Base-by-base conservation (phyloP, 352 stramenopile species). In the Blastocystis sp. region DNA sequence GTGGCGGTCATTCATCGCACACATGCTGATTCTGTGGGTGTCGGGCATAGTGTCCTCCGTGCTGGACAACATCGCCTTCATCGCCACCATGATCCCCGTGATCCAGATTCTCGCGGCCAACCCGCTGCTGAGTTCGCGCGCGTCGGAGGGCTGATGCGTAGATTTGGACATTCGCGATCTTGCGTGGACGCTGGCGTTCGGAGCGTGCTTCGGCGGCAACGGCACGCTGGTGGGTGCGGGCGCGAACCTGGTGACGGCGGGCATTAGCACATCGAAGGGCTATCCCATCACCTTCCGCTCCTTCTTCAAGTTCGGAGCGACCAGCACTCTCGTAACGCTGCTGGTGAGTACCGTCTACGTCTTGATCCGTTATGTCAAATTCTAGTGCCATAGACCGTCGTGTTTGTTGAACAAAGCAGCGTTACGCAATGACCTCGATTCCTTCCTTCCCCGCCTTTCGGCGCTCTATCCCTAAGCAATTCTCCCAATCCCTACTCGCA, bases 71-170 rank as follows among this genome's bases (percentile, higher is more conserved):
- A 90, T 91, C 38, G 81, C 90, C 14, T 92, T 92, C 89, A 92
- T 90, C 52, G 90, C 91, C 7, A 92, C 91, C 0, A 92, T 92
- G 91, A 92, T 92, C 62, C 91, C 91, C 24, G 88, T 92, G 4
- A 76, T 92, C 11, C 66, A 80, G 43, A 91, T 92, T 87, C 60
- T 92, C 1, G 69, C 89, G 0, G 82, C 90, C 74, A 87, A 91
- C 59, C 54, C 90, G 17, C 80, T 71, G 21, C 71, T 92, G n/a
- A 90, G 89, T 48, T 17, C 14, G 48, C 6, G 48, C 48, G 6
- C 6, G 6, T 7, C 6, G 6, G 48, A 14, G 6, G 48, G 6
- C 6, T 57, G 6, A 57, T 57, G 6, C 48, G 6, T 57, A 57
- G 48, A 57, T 57, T 69, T 92, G 7, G 87, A 89, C 21, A 76